These are phyloP conservation scores for Termitomyces sp. DNA, from an alignment of 768 basidiomycete species.

Conservation along the genomic window DNA sequence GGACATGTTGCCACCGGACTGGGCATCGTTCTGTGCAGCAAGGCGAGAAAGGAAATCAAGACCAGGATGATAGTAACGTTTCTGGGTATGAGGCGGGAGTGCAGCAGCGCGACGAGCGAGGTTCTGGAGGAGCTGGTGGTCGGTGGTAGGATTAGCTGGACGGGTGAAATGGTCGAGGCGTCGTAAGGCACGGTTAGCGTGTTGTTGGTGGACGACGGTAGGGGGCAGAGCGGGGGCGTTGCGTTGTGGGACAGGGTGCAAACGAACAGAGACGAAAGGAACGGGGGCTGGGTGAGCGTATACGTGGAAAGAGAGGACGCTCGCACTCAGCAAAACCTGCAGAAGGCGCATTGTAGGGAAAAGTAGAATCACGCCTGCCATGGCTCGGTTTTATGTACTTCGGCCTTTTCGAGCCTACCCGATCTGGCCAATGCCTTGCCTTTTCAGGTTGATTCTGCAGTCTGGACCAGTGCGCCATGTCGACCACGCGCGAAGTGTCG, in stretches of 20 bases:
- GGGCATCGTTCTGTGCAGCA: background rate
- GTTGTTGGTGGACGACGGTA: conserved; percentile 42
- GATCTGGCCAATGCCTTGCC: background rate
- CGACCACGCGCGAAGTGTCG: background rate
- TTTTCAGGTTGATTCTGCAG: background rate
- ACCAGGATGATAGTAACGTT: conserved; percentile 9
- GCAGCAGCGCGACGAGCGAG: conserved; percentile 35
- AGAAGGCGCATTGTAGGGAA: conserved; percentile 9
- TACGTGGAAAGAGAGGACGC: conserved; percentile 1
- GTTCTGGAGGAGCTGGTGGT: conserved; percentile 27
- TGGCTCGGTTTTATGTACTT: background rate
- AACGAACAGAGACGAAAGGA: conserved; percentile 16
- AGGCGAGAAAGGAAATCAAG: conserved; percentile 5
- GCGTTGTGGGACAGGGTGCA: conserved; percentile 6
- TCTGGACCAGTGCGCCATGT: background rate
- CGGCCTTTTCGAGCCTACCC: background rate
- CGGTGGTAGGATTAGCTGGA: conserved; percentile 25
- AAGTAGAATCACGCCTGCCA: background rate
- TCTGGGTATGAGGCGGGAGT: conserved; percentile 21
- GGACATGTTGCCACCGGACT: background rate
- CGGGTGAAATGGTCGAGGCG: conserved; percentile 58
- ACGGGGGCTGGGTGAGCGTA: conserved; percentile 6
- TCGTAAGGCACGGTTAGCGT: conserved; percentile 46
- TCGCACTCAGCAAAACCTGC: conserved; percentile 3
- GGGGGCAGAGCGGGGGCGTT: conserved; percentile 8